phyloP scores from a whole-genome alignment of 345 rosid species.

The Eucalyptus erythrocorys region DNA sequence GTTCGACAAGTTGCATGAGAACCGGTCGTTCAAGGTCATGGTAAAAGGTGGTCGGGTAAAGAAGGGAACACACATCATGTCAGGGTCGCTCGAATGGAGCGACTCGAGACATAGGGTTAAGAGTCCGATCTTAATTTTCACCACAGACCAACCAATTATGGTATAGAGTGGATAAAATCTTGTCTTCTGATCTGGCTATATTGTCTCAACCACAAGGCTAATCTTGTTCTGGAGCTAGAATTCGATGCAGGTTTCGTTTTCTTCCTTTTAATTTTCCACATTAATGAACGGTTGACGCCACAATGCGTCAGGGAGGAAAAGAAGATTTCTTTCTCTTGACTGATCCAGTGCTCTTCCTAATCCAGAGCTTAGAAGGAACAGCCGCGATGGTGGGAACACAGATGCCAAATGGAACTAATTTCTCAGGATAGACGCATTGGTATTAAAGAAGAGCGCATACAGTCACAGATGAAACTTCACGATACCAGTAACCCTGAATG shows the following conservation, averaged over 20 bases:
- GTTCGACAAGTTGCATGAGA: constrained; percentile 19
- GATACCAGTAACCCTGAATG: too few species aligned
- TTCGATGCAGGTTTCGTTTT: not conserved
- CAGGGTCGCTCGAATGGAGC: constrained; percentile 53
- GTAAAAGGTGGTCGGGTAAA: constrained; percentile 23
- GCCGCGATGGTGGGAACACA: not conserved
- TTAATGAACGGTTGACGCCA: not conserved
- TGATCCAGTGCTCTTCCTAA: not conserved
- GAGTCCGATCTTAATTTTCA: constrained; percentile 41
- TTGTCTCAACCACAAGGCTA: not conserved
- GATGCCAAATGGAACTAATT: not conserved
- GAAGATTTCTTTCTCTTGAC: not conserved
- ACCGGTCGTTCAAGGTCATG: constrained; percentile 33
- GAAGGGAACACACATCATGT: constrained; percentile 5
- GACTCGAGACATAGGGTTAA: constrained; percentile 42
- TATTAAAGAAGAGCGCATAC: not conserved
- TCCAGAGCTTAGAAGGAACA: not conserved
- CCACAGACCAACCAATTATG: not conserved
- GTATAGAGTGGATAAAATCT: not conserved
- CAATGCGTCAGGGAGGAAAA: not conserved
- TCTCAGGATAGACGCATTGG: not conserved
- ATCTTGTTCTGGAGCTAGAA: not conserved
- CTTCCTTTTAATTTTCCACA: not conserved
- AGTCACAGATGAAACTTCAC: not conserved
- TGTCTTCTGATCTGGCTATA: not conserved